Percentiles rank a stretch among this genome's conserved stretches.
Conservation (phyloP, 495 filamentous ascomycete genomes). For the Ramalina intermedia region DNA sequence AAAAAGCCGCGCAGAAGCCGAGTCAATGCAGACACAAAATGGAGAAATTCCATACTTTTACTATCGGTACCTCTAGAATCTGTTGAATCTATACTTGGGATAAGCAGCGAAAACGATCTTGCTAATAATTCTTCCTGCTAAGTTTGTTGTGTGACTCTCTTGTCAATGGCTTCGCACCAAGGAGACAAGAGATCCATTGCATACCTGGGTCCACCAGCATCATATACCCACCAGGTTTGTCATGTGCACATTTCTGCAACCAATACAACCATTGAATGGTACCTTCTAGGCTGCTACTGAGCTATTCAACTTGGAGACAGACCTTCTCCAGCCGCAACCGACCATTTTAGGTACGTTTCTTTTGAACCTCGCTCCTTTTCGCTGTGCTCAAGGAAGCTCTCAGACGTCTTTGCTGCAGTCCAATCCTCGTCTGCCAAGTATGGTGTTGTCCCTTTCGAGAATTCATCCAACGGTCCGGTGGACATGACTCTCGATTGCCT, state of each 20-base stretch:
- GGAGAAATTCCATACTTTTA: too few species aligned
- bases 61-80: too few species aligned
- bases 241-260: not conserved
- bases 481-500: slow-evolving; percentile 78
- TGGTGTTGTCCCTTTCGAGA: slow-evolving; percentile 91
- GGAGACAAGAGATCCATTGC: slow-evolving; percentile 32
- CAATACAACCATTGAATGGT: not conserved
- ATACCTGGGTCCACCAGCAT: slow-evolving; percentile 70
- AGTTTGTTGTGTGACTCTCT: too few species aligned
- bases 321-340: slow-evolving; percentile 40
- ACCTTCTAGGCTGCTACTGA: slow-evolving; percentile 47
- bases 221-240: slow-evolving; percentile 83
- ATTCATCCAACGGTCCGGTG: slow-evolving; percentile 85
- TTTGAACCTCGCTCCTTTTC: not conserved
- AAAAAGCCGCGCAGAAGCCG: too few species aligned
- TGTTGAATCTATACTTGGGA: too few species aligned
- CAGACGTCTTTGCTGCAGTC: slow-evolving; percentile 66
- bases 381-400: slow-evolving; percentile 11
- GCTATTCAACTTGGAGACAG: slow-evolving; percentile 39
- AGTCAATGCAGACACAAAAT: too few species aligned
- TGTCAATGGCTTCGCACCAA: too few species aligned
- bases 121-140: too few species aligned
- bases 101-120: too few species aligned
- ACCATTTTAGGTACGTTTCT: slow-evolving; percentile 43
- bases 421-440: slow-evolving; percentile 46